Base-by-base conservation (phyloP, 768 basidiomycete species). In the Tulasnella sp. region DNA sequence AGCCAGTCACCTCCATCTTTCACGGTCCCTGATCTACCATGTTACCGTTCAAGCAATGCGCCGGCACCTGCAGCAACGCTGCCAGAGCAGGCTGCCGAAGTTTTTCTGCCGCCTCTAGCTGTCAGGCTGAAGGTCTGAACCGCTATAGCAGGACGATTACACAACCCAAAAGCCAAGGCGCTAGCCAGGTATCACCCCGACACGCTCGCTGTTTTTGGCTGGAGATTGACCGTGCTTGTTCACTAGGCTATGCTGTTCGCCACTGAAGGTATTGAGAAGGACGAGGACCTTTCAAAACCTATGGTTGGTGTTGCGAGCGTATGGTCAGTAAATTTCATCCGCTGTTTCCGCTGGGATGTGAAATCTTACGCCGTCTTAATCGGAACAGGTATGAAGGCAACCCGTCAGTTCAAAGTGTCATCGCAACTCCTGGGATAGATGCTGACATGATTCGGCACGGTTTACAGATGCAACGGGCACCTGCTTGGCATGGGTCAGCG, bases 231-330 rank as follows among this genome's bases (percentile, higher is more conserved):
- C 77, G 41, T 77, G 16, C 0, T n/a, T 74, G 28, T 41, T 78
- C 64, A 82, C 50, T 84, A 97, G 95, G 98, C 98, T 46, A 99
- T 99, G 98, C 88, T 99, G 75, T 99, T 96, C 86, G 98, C 96
- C n/a, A 99, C 98, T 0, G 98, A 98, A 48, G 97, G 95, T 42
- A 90, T 99, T 81, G 87, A 89, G 37, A 87, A 83, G 22, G 94
- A 97, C 82, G 90, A 88, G 2, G 98, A 99, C 88, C 94, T 99
- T 82, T 88, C 94, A 84, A 98, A 97, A 85, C 92, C 97, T 72
- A 98, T 99, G 97, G 94, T 99, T 79, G 98, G 98, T 75, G 92
- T 99, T 40, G 98, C 92, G 14, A 97, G 96, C 83, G 94, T 99
- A 48, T 99, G 98, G 98, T 96, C 85, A 85, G 93, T 87, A 37